phyloP scores from a whole-genome alignment of 495 filamentous ascomycete genomes.

The Penicillium subrubescens region DNA sequence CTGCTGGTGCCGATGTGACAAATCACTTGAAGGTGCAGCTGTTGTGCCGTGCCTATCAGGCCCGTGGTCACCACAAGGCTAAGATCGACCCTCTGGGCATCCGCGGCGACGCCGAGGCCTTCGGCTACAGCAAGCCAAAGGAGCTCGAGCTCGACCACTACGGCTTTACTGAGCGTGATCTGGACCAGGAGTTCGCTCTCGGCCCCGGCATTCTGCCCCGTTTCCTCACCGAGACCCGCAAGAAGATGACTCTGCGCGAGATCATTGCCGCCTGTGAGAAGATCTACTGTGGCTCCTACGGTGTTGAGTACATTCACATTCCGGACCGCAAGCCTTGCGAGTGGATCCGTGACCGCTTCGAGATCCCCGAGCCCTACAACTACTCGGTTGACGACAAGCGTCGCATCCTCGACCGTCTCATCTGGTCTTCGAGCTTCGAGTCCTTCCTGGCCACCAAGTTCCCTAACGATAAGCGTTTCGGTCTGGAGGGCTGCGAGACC shows the following conservation, averaged over 20 bases:
- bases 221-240: constrained; percentile 81
- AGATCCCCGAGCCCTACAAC: constrained; percentile 91
- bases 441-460: constrained; percentile 93
- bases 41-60: constrained; percentile 94
- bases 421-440: constrained; percentile 98
- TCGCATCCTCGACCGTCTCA: constrained; percentile 92
- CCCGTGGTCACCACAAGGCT: constrained; percentile 96
- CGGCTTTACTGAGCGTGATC: constrained; percentile 89
- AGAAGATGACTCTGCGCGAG: constrained; percentile 95
- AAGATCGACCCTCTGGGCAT: constrained; percentile 96
- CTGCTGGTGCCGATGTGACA: constrained; percentile 79
- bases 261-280: constrained; percentile 92
- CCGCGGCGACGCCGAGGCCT: constrained; percentile 79
- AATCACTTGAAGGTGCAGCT: constrained; percentile 99
- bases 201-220: constrained; percentile 95
- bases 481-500: constrained; percentile 93
- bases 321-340: constrained; percentile 97
- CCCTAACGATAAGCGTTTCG: constrained; percentile 99
- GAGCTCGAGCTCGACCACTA: constrained; percentile 93
- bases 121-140: constrained; percentile 85
- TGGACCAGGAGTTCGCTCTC: constrained; percentile 88
- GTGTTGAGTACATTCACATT: constrained; percentile 98
- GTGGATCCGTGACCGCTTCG: constrained; percentile 92
- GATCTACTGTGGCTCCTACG: constrained; percentile 95
- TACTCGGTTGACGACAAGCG: constrained; percentile 98